phyloP scores from a whole-genome alignment of 2,329 filamentous ascomycete species.

The Periconia sp. region DNA sequence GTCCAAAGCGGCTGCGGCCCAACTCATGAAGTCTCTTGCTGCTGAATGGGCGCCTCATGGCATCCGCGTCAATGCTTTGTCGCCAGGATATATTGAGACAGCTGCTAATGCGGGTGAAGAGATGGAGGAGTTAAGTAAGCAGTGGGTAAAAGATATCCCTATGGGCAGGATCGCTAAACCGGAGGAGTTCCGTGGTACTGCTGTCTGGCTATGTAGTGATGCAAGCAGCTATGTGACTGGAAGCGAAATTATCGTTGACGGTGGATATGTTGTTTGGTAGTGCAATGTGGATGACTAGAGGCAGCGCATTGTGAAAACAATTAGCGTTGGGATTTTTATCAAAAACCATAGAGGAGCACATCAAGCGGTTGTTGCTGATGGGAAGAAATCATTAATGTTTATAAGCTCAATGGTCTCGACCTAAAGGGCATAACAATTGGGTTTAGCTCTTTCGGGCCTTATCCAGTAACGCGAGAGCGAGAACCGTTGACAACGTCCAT shows the following conservation, averaged over 20 bases:
- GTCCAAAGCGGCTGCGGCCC: conserved; percentile 79
- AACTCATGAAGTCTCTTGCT: conserved; percentile 76
- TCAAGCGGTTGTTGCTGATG: too few species aligned
- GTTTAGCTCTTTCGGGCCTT: not conserved
- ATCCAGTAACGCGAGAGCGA: not conserved
- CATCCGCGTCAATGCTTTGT: conserved; percentile 80
- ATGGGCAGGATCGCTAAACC: conserved; percentile 42
- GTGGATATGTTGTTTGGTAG: conserved; percentile 46
- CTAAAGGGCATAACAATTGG: not conserved
- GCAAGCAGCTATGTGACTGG: conserved; percentile 69
- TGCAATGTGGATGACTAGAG: not conserved
- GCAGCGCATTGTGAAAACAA: not conserved
- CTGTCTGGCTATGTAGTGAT: conserved; percentile 19
- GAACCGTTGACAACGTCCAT: not conserved
- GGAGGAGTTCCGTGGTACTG: conserved; percentile 41
- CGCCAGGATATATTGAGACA: conserved; percentile 85
- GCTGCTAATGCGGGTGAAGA: conserved; percentile 59
- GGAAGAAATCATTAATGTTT: too few species aligned
- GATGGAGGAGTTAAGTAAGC: conserved; percentile 30
- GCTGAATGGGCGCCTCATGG: conserved; percentile 79
- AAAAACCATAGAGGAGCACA: too few species aligned
- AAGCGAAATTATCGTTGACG: conserved; percentile 55
- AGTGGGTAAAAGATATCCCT: conserved; percentile 40
- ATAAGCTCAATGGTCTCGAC: too few species aligned
- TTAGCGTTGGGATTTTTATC: not conserved